A percentile compares a stretch with the other conserved stretches of the same genome.
phyloP scores from a whole-genome alignment of 257 asterid species.

The Capsicum baccatum region DNA sequence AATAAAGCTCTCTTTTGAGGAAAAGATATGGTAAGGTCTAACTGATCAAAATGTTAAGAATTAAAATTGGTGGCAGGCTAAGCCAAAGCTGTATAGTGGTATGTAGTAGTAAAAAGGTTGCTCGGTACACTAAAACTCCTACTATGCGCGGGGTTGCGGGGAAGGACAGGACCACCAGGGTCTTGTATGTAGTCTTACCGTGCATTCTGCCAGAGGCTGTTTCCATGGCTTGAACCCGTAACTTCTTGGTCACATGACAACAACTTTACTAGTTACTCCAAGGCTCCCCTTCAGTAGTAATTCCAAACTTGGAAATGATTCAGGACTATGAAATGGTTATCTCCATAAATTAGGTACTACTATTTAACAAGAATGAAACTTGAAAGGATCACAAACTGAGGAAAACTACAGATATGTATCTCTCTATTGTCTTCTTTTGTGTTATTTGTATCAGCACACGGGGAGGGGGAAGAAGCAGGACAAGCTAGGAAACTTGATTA shows the following conservation, averaged over 20 bases:
- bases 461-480: conserved; percentile 12
- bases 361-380: background rate
- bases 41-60: background rate
- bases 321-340: background rate
- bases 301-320: background rate
- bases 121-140: no score
- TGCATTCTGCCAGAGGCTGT: no score
- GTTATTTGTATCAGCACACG: background rate
- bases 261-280: no score
- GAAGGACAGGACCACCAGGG: no score
- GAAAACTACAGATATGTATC: background rate
- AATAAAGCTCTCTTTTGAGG: no score
- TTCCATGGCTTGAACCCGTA: no score
- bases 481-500: background rate
- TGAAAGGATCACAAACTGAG: background rate
- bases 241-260: no score
- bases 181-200: no score
- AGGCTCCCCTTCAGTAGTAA: background rate
- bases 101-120: background rate
- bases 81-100: background rate
- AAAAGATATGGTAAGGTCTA: background rate
- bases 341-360: background rate
- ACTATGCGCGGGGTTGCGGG: no score
- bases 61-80: background rate
- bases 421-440: background rate